Evolutionary conservation across 148 eudicot species (phyloP), one percentile per base, ranked within the genome.

Genomic region (Salicornia ramosissima): DNA sequence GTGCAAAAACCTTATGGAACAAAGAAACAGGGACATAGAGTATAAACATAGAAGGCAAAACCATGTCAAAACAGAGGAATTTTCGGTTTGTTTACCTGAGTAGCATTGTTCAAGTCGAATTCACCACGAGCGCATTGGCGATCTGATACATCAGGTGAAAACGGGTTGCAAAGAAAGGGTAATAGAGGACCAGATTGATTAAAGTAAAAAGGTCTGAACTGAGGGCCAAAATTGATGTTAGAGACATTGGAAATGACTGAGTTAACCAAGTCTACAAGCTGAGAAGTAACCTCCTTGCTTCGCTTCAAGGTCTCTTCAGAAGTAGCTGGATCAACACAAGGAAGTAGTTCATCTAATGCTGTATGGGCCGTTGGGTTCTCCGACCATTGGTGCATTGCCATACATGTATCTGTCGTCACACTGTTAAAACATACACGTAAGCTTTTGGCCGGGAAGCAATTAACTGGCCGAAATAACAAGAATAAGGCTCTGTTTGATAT

Each of bases 131-230:
- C 50, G 72, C 98, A 93, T 18, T 77, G 56, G 9, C 96, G 86
- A 64, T 85, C 79, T 0, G 79, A 82, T 10, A 80, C 75, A 73
- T 93, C 95, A 0, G 69, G 63, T n/a, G 73, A 69, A 59, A 80
- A 90, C 0, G 98, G 98, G 71, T 88, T 85, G 84, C 98, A 93
- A 26, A 93, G 65, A 75, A 69, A 74, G 0, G 98, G 95, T 66
- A 93, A 6, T 24, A 75, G 45, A 9, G 96, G 98, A 52, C 98
- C 98, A 2, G 98, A 88, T 72, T 93, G 98, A 60, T 93, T 93
- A 76, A 69, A 93, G 86, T 85, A 93, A 39, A 93, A 53, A 2
- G 92, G 96, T 18, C 40, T 74, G 30, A 90, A 82, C 71, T 73
- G 82, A 28, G 96, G 89, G 18, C 92, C 62, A 49, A 88, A 86